These are phyloP conservation scores for Collybiopsis luxurians DNA, from an alignment of 768 basidiomycete genomes.

Conservation along the genomic window DNA sequence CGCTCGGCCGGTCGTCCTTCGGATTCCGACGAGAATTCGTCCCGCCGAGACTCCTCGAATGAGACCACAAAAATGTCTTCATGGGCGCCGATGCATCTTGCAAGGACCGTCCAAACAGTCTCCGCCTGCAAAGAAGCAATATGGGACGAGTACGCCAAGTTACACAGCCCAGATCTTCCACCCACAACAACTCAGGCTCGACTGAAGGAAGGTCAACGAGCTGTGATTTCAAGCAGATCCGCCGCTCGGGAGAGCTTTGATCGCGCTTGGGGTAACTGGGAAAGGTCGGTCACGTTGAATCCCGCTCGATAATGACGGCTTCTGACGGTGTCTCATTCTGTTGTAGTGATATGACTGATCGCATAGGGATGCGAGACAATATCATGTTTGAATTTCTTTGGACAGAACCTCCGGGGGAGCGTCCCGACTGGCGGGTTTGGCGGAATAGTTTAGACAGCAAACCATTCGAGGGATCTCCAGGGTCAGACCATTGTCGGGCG, in stretches of 20 bases:
- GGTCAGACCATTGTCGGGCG: slow-evolving; percentile 37
- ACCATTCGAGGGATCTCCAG: neutral
- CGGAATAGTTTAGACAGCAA: slow-evolving; percentile 34
- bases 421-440: slow-evolving; percentile 55
- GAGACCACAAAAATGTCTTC: slow-evolving; percentile 29
- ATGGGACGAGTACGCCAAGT: slow-evolving; percentile 56
- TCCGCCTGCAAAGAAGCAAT: slow-evolving; percentile 68
- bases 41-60: slow-evolving; percentile 11
- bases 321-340: slow-evolving; percentile 12
- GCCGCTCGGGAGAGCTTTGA: slow-evolving; percentile 62
- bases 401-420: slow-evolving; percentile 45
- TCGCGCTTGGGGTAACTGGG: slow-evolving; percentile 66
- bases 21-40: slow-evolving; percentile 17
- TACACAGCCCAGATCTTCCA: slow-evolving; percentile 40
- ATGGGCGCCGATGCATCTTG: slow-evolving; percentile 66
- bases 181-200: slow-evolving; percentile 35
- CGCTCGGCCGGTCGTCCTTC: slow-evolving; percentile 10
- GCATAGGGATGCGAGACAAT: slow-evolving; percentile 56
- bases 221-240: slow-evolving; percentile 13
- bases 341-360: slow-evolving; percentile 71
- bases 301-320: neutral
- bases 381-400: slow-evolving; percentile 48
- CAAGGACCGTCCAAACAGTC: slow-evolving; percentile 54
- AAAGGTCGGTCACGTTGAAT: slow-evolving; percentile 44
- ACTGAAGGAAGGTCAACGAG: slow-evolving; percentile 18